Evolutionary conservation across 805 yeast species (phyloP).

Genomic region (Hanseniaspora meyeri): DNA sequence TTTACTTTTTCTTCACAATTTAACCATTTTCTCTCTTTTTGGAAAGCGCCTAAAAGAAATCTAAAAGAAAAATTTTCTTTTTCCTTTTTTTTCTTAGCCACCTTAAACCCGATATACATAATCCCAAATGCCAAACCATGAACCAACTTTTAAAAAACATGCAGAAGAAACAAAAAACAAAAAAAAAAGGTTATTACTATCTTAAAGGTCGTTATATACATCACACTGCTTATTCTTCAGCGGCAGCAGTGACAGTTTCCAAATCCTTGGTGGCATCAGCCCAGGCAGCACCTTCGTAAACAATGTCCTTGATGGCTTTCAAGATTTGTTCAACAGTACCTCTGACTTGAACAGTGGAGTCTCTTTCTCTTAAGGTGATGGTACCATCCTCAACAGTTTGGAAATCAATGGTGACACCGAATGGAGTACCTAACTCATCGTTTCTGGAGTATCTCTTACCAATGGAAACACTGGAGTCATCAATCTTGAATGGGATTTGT

Average conservation of each 20-base stretch:
- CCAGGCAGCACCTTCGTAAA: conserved; percentile 71
- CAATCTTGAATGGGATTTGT: conserved; percentile 88
- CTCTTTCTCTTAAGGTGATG: conserved; percentile 93
- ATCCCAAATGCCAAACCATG: not conserved
- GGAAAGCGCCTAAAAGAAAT: too few species aligned
- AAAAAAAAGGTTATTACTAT: too few species aligned
- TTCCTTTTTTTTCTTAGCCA: too few species aligned
- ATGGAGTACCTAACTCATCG: conserved; percentile 97
- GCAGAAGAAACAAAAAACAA: too few species aligned
- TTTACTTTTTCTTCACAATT: not conserved
- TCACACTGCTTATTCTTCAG: conserved; percentile 24
- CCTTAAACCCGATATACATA: too few species aligned
- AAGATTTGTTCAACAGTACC: conserved; percentile 67
- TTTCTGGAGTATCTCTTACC: conserved; percentile 97
- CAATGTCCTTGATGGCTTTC: conserved; percentile 61
- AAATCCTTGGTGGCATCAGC: conserved; percentile 67
- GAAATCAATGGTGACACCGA: conserved; percentile 93
- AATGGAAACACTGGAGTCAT: conserved; percentile 92
- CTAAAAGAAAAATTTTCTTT: too few species aligned
- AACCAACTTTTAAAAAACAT: too few species aligned
- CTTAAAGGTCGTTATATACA: too few species aligned
- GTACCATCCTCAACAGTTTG: conserved; percentile 80
- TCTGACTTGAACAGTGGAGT: conserved; percentile 90
- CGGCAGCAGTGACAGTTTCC: conserved; percentile 60
- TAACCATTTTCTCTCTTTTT: too few species aligned